Base-by-base conservation (phyloP, 305 asterid genomes). In the Fraxinus dipetala region DNA sequence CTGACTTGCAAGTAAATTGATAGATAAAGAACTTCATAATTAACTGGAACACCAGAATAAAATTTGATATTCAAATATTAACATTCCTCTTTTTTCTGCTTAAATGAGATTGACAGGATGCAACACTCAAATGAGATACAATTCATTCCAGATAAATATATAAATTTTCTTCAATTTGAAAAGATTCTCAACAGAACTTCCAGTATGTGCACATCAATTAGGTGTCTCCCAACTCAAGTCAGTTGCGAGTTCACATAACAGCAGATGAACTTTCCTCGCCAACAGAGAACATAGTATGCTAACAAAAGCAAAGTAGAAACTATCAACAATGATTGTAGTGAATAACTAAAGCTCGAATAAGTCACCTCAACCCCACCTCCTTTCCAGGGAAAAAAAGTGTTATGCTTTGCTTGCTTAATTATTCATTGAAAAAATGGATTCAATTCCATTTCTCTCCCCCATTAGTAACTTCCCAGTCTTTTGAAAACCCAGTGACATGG, bases 121-220 rank as follows among this genome's bases (percentile, higher is more conserved):
- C 10, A 28, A 67, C 36, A 10, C 35, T 28, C 1, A 28, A 28
- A 28, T 67, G 34, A 26, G 74, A 67, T 22, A 67, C 3, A 28
- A 67, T 4, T 28, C 36, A 13, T 67, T 31, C 36, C 36, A 67
- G 74, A 11, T 67, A 67, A 65, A 67, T 61, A 61, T 61, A 26
- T 67, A 24, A 9, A 11, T 16, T 61, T 63, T 43, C 61, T 72
- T 74, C 80, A 51, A 65, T 40, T 69, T 16, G 56, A 81, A 22
- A 34, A 78, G 81, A 80, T 65, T 73, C 70, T 54, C 54, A 4
- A 76, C n/a, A 34, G 77, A 69, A 77, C 34, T 45, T 51, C 54
- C 28, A 54, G 8, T 11, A 31, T 34, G 35, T 83, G 70, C 51
- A 80, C 32, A 72, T 51, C 24, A 78, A 75, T 77, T 76, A 80